Conservation (phyloP, 1,284 basidiomycete genomes). For the Fomitopsis schrenkii region DNA sequence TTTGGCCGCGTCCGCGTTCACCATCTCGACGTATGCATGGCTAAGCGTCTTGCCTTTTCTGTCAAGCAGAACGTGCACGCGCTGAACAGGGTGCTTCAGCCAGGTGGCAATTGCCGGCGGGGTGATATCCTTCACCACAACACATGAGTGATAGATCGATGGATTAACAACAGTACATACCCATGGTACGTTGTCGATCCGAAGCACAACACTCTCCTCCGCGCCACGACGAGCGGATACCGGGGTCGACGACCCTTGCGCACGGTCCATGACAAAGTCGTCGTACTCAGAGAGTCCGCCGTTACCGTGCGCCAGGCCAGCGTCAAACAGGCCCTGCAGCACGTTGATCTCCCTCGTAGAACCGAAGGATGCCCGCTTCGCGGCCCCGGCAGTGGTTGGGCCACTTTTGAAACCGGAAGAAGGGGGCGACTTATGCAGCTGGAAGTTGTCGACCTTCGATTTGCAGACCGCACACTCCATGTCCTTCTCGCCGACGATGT, state of each 20-base stretch:
- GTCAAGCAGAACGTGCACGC: conserved; percentile 74
- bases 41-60: conserved; percentile 75
- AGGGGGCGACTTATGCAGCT: conserved; percentile 33
- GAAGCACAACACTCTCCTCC: conserved; percentile 54
- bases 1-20: conserved; percentile 52
- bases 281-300: conserved; percentile 13
- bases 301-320: conserved; percentile 6
- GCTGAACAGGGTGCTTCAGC: conserved; percentile 63
- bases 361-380: conserved; percentile 14
- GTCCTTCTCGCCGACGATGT: conserved; percentile 81
- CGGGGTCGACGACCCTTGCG: conserved; percentile 29
- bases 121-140: conserved; percentile 71
- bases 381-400: not conserved
- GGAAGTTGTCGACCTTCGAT: conserved; percentile 62
- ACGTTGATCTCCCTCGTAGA: conserved; percentile 16
- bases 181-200: conserved; percentile 85
- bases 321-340: conserved; percentile 17
- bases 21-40: conserved; percentile 75
- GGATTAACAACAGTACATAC: conserved; percentile 38
- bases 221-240: conserved; percentile 13
- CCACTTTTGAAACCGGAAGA: not conserved
- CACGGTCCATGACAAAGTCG: conserved; percentile 25
- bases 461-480: conserved; percentile 79
- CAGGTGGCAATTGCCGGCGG: conserved; percentile 64
- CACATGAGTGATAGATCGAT: conserved; percentile 1